A percentile compares a stretch with the other conserved stretches of the same genome.
These are phyloP conservation scores for Penicillium bialowiezense DNA, from an alignment of 495 filamentous ascomycete genomes.

Conservation along the genomic window DNA sequence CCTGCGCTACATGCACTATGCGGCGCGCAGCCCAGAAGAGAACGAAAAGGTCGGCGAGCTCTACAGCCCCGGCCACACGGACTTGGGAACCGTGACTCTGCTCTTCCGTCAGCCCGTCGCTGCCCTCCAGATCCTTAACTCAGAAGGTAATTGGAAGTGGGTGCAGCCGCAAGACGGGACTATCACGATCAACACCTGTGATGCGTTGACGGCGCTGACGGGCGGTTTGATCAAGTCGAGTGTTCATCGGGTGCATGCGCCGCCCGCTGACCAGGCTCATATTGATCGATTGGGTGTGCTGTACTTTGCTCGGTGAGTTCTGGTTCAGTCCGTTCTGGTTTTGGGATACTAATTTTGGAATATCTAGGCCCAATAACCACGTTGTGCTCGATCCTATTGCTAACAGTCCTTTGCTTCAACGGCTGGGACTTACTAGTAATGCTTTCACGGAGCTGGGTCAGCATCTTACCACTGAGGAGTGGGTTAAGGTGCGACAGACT, in stretches of 20 bases:
- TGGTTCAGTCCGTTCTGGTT: neutral
- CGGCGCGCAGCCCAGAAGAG: constrained; percentile 38
- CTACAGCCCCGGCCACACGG: constrained; percentile 37
- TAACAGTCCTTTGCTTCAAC: constrained; percentile 41
- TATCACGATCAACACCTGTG: constrained; percentile 52
- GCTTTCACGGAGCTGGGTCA: constrained; percentile 32
- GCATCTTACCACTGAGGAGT: constrained; percentile 34
- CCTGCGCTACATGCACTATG: constrained; percentile 54
- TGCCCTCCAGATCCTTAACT: constrained; percentile 44
- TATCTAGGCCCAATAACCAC: constrained; percentile 34
- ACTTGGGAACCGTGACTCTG: constrained; percentile 40
- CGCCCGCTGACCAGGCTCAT: constrained; percentile 48
- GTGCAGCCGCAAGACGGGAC: constrained; percentile 44
- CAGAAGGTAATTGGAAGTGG: constrained; percentile 38
- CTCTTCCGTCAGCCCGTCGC: constrained; percentile 49
- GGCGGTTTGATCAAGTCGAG: constrained; percentile 50
- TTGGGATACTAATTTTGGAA: too few relatives aligned
- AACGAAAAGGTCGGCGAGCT: constrained; percentile 36
- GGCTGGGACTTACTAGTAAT: constrained; percentile 37
- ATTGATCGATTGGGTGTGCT: constrained; percentile 50
- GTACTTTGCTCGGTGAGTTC: constrained; percentile 38
- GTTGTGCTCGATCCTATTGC: constrained; percentile 40
- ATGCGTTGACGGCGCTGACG: constrained; percentile 47
- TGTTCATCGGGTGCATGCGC: constrained; percentile 51
- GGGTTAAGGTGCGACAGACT: constrained; percentile 34